phyloP scores from a whole-genome alignment of 2,329 filamentous ascomycete genomes.

The Sporothrix euskadiensis region DNA sequence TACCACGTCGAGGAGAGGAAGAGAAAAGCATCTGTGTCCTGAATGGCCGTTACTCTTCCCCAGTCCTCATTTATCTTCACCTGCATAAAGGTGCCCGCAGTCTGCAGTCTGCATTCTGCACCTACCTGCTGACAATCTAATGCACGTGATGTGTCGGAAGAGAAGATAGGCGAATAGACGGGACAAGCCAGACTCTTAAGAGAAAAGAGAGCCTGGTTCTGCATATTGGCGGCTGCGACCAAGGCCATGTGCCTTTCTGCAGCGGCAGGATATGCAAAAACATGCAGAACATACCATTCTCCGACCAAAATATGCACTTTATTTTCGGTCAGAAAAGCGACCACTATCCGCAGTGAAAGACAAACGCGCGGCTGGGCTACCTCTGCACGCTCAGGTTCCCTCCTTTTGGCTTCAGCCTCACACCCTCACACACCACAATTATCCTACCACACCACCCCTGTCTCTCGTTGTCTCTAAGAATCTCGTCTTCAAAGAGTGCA shows the following conservation, averaged over 20 bases:
- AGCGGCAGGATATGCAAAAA: neutral
- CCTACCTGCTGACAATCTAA: neutral
- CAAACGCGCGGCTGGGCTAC: constrained; percentile 17
- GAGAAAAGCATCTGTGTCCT: too few species aligned
- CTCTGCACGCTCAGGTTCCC: neutral
- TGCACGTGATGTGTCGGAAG: neutral
- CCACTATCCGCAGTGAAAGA: too few species aligned
- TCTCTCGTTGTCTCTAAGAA: neutral
- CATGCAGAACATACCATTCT: neutral
- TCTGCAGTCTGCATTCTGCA: neutral
- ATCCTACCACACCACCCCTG: constrained; percentile 3
- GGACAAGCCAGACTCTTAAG: neutral
- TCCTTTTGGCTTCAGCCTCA: constrained; percentile 13
- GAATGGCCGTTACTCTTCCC: neutral
- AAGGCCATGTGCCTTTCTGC: neutral
- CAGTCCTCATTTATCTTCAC: too few species aligned
- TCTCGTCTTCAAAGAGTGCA: neutral
- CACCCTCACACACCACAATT: constrained; percentile 11
- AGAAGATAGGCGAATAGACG: neutral
- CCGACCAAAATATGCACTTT: neutral
- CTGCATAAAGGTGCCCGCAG: neutral
- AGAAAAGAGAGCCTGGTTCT: neutral
- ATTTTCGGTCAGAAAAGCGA: neutral
- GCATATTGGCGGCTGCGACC: neutral
- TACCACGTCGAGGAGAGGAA: neutral